Evolutionary conservation across 441 rosid species (phyloP), one percentile per base, ranked within the genome.

Genomic region (Gossypium gossypioides): DNA sequence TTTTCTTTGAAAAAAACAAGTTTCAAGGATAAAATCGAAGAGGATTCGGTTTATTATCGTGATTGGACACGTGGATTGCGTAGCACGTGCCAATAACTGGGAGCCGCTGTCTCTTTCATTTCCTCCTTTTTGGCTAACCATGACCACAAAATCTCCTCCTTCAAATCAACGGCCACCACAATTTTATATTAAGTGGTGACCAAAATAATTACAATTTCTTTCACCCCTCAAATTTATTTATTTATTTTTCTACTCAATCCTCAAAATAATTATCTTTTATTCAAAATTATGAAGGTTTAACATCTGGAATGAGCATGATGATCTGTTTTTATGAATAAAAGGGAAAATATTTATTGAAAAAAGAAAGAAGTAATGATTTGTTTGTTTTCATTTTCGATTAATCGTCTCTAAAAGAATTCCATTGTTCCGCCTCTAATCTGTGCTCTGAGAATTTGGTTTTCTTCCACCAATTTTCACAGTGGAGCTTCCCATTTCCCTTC

Each of bases 1-100:
- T 40, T 9, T 40, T 40, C 44, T 37, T 37, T 37, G 9, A 7
- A 37, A 37, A 42, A 9, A 42, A 42, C 0, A 9, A 42, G 3
- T 42, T 44, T 44, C 50, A 44, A 44, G 13, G 3, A 10, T 12
- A 44, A 32, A 34, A 6, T 3, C 0, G 0, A 46, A 54, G 25
- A 62, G 5, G 59, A 3, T 27, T 63, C 19, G 1, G 0, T 58
- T 48, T 57, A 24, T 66, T 7, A 52, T 68, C 18, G 5, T 24
- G 51, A 7, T 24, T n/a, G 46, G 25, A 56, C 65, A 71, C 74
- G 78, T 70, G 78, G 78, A 27, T 59, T 13, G 34, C 6, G 21
- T 4, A 18, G 5, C 63, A 76, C 76, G 76, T 72, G 73, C 63
- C 73, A 12, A 10, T 3, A 27, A 5, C 0, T 6, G 57, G 34